Evolutionary conservation across 2,329 filamentous ascomycete species (phyloP).

Genomic region (Torrubiellomyces zombiae): DNA sequence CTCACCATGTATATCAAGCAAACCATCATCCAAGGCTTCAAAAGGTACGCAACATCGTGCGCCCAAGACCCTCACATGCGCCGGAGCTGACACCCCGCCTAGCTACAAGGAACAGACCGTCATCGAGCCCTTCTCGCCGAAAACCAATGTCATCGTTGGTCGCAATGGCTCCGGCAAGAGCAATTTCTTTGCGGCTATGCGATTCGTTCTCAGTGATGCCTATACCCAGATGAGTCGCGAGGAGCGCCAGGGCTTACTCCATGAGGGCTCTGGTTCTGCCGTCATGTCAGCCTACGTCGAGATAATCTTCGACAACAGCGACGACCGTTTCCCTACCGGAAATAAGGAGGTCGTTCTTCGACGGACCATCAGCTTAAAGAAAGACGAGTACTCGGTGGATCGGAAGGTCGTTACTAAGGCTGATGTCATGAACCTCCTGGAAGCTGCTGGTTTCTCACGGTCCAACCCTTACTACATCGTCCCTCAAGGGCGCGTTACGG

Average conservation of each 20-base stretch:
- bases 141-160: slow-evolving; percentile 95
- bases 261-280: slow-evolving; percentile 92
- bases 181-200: slow-evolving; percentile 98
- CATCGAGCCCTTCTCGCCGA: slow-evolving; percentile 93
- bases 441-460: slow-evolving; percentile 89
- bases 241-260: slow-evolving; percentile 87
- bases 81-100: too few relatives aligned
- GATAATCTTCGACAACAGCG: slow-evolving; percentile 95
- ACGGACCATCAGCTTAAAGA: slow-evolving; percentile 90
- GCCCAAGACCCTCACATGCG: too few relatives aligned
- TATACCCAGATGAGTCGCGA: slow-evolving; percentile 93
- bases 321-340: slow-evolving; percentile 86
- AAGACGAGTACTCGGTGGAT: slow-evolving; percentile 96
- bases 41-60: slow-evolving; percentile 47
- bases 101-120: slow-evolving; percentile 99
- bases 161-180: slow-evolving; percentile 99
- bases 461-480: slow-evolving; percentile 99
- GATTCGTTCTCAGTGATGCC: slow-evolving; percentile 93
- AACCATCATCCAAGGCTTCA: slow-evolving; percentile 99
- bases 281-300: slow-evolving; percentile 99
- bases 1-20: slow-evolving; percentile 92
- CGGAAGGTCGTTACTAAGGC: slow-evolving; percentile 89
- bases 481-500: slow-evolving; percentile 87
- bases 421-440: slow-evolving; percentile 88
- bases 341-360: slow-evolving; percentile 82